Conservation (phyloP, 805 yeast species). For the Kuraishia cidri region DNA sequence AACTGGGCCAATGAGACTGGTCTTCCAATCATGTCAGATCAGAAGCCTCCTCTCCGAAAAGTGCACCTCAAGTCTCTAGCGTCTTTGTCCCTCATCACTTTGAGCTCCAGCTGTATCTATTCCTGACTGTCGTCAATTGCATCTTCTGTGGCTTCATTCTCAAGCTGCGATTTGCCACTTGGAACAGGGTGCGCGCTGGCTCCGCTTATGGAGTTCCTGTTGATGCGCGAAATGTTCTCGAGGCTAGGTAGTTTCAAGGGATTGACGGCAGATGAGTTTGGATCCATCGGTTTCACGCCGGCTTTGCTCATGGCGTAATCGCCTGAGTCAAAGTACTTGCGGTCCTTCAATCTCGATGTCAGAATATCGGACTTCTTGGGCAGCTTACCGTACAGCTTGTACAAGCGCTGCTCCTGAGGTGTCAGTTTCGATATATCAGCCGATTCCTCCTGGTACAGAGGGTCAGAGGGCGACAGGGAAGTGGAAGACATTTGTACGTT, state of each 20-base stretch:
- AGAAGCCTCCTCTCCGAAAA: no score
- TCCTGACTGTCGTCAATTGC: no score
- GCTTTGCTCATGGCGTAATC: slow-evolving; percentile 84
- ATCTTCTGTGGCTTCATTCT: slow-evolving; percentile 34
- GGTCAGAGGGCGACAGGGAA: no score
- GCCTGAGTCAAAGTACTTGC: slow-evolving; percentile 90
- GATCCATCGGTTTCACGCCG: slow-evolving; percentile 28
- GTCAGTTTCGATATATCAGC: slow-evolving; percentile 50
- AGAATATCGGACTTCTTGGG: slow-evolving; percentile 76
- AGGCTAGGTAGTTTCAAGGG: slow-evolving; percentile 41
- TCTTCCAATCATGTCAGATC: no score
- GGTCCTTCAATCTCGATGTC: slow-evolving; percentile 69
- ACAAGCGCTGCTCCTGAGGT: slow-evolving; percentile 74
- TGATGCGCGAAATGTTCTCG: slow-evolving; percentile 51
- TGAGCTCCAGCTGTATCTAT: no score
- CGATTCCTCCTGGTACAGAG: slow-evolving; percentile 12
- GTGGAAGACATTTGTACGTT: no score
- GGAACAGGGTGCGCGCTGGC: slow-evolving; percentile 19
- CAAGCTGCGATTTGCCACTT: slow-evolving; percentile 44
- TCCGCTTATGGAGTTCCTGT: slow-evolving; percentile 49
- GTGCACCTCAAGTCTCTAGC: no score
- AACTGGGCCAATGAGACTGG: no score
- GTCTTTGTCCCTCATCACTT: no score
- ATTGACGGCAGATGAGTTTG: slow-evolving; percentile 15
- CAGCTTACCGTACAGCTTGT: slow-evolving; percentile 75